Base-by-base conservation (phyloP, 352 stramenopile genomes). In the Pythium volutum region DNA sequence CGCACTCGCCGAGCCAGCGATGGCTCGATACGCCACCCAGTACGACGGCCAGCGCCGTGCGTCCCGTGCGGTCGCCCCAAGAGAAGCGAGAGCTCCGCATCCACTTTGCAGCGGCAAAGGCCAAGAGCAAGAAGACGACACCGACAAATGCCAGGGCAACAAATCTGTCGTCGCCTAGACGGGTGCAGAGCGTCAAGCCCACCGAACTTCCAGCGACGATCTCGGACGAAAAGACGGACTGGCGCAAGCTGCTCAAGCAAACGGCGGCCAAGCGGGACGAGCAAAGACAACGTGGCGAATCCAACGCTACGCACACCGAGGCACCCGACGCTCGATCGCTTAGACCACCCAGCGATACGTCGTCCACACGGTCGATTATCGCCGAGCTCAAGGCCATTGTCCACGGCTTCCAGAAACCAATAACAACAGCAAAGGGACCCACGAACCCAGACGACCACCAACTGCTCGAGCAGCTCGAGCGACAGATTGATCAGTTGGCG, bases 201-300 rank as follows among this genome's bases (percentile, higher is more conserved):
- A 84, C 68, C 1, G 77, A 87, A 25, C 55, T 66, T 8, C 79
- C 74, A 1, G 59, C 74, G 22, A 79, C 64, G 31, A 87, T 87
- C 61, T 79, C 77, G 16, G 79, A 89, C 26, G 79, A 89, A 23
- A 67, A 67, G 5, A 89, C 79, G 1, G 79, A 89, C 56, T 89
- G 79, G 79, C 68, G 67, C 38, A 89, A 89, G 29, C 49, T 87
- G 36, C 70, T 89, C 14, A 89, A 89, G 50, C 62, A 75, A 2
- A 56, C 53, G 22, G 38, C 41, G 29, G 51, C 56, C 3, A 39
- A 53, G 20, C 55, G 53, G 10, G 20, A 55, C 29, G 25, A 55
- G 10, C 34, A 20, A 12, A 26, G 38, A 46, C 36, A 27, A 29
- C n/a, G 2, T 14, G 22, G 39, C 56, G 4, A 36, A 64, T 6